Percentiles rank a stretch among this genome's conserved stretches.
phyloP scores from a whole-genome alignment of 805 yeast genomes.

The Priceomyces carsonii region DNA sequence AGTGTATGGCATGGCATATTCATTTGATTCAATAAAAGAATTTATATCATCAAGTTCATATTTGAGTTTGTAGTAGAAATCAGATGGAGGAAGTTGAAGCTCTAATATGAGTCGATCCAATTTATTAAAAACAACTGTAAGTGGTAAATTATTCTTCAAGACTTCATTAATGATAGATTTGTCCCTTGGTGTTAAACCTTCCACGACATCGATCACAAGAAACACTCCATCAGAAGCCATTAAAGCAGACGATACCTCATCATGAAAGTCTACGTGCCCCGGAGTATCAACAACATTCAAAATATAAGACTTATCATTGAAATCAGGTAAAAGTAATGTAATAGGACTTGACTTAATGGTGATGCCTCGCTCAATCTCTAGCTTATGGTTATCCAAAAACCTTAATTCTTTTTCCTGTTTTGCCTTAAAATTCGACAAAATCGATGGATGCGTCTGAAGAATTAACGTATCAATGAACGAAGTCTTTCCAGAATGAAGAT shows the following conservation, averaged over 20 bases:
- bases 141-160: constrained; percentile 47
- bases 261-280: constrained; percentile 84
- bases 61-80: constrained; percentile 68
- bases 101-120: constrained; percentile 85
- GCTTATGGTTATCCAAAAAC: constrained; percentile 69
- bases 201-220: constrained; percentile 79
- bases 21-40: constrained; percentile 40
- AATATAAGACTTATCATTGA: constrained; percentile 52
- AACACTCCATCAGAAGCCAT: constrained; percentile 64
- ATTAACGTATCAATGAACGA: constrained; percentile 70
- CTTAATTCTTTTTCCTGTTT: constrained; percentile 49
- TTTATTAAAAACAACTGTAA: constrained; percentile 72
- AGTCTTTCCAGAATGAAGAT: constrained; percentile 84
- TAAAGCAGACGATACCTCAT: constrained; percentile 64
- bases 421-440: constrained; percentile 23
- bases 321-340: constrained; percentile 56
- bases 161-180: constrained; percentile 52
- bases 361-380: constrained; percentile 72
- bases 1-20: constrained; percentile 23
- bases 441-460: constrained; percentile 58
- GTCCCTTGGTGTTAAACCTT: constrained; percentile 69
- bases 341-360: constrained; percentile 65
- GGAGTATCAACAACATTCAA: constrained; percentile 82
- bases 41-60: constrained; percentile 67
- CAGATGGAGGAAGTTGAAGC: constrained; percentile 69